Percentiles rank a stretch among this genome's conserved stretches.
phyloP scores from a whole-genome alignment of 2,329 filamentous ascomycete species.

The Fusarium pininemorale region DNA sequence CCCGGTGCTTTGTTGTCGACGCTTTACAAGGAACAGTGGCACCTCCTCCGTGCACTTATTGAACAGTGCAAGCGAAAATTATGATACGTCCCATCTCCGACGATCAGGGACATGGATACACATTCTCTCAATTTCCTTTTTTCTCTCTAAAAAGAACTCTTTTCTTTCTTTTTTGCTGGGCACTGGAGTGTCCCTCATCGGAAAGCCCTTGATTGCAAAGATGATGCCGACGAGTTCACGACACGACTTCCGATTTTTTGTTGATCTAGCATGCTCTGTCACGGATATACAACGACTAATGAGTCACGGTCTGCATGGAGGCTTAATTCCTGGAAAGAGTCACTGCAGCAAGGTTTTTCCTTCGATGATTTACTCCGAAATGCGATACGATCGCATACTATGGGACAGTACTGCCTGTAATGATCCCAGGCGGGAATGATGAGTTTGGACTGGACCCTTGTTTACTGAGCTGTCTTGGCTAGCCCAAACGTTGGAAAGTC shows the following conservation, averaged over 20 bases:
- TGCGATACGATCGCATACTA: slow-evolving; percentile 45
- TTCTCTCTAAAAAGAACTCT: slow-evolving; percentile 21
- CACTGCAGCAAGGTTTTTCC: slow-evolving; percentile 36
- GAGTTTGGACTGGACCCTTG: slow-evolving; percentile 40
- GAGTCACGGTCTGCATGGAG: slow-evolving; percentile 56
- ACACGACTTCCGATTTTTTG: slow-evolving; percentile 48
- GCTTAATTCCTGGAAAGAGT: slow-evolving; percentile 45
- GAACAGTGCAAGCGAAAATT: slow-evolving; percentile 12
- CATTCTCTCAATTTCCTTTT: slow-evolving; percentile 34
- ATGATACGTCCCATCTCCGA: background rate
- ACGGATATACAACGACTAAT: slow-evolving; percentile 56
- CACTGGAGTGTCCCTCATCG: slow-evolving; percentile 43
- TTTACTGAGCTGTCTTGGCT: slow-evolving; percentile 33
- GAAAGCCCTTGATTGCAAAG: slow-evolving; percentile 40
- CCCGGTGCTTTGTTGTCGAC: background rate
- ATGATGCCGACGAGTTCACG: slow-evolving; percentile 50
- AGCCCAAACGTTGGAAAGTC: slow-evolving; percentile 34
- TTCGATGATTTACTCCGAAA: slow-evolving; percentile 41
- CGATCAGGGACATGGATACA: slow-evolving; percentile 15
- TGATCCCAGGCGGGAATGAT: slow-evolving; percentile 49
- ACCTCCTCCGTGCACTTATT: slow-evolving; percentile 3
- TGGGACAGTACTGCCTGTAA: slow-evolving; percentile 50
- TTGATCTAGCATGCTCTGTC: slow-evolving; percentile 47
- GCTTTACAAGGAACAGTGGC: background rate
- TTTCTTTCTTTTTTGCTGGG: slow-evolving; percentile 37